Evolutionary conservation across 257 asterid genomes (phyloP), one percentile per base, ranked within the genome.

Genomic region (Penstemon eatonii): DNA sequence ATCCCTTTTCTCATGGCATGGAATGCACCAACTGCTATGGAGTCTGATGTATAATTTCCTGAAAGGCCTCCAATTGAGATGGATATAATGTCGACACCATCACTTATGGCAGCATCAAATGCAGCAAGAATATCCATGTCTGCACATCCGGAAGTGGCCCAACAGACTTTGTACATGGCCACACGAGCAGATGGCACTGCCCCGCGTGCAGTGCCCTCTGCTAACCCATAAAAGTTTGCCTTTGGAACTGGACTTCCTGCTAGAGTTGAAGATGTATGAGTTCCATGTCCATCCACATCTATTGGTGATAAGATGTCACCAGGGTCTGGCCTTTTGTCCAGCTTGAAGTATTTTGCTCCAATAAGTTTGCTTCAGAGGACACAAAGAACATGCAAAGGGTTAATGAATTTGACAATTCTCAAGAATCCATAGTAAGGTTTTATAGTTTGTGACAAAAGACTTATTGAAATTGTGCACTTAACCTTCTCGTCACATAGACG

Each of bases 121-220:
- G 90, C 98, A 44, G 98, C 98, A 6, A 92, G 86, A 49, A 92
- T 84, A 82, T 90, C 97, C 87, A 82, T 85, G 70, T 90, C 98
- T 3, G 95, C 73, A 38, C 98, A 92, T 3, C 96, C 96, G 0
- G 77, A 36, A 18, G 73, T 64, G 0, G 73, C 81, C 96, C 97
- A 90, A 43, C 98, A 92, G 9, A 92, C 96, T 68, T 92, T 92
- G 86, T 92, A 92, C 77, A 81, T 81, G 25, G 95, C 98, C 13
- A 92, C 82, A 2, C 97, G 84, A n/a, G 97, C 93, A 7, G 87
- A 85, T 52, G 98, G 98, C 47, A 90, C 98, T 0, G 87, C 98
- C 36, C 98, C 98, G 0, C 95, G 84, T 2, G 98, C 96, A 3
- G 95, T 89, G 65, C 98, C 98, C 58, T 69, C 10, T 47, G 88